phyloP scores from a whole-genome alignment of 176 grass and related monocot species.

The Alloteropsis semialata region DNA sequence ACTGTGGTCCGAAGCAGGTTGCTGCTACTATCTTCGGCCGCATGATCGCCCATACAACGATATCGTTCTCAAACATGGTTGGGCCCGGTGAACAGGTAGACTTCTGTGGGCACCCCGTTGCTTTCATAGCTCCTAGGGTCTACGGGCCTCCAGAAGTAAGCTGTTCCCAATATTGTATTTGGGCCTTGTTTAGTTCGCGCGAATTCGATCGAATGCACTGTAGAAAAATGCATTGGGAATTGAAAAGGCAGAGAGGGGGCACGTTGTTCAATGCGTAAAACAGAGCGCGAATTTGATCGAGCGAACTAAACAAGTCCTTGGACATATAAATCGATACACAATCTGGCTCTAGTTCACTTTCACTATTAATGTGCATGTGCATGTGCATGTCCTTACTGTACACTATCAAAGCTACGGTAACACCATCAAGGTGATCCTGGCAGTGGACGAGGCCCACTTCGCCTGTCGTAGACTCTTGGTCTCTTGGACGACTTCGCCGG shows the following conservation, averaged over 20 bases:
- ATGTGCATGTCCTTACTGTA: conserved; percentile 68
- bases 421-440: conserved; percentile 61
- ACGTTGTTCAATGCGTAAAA: no score
- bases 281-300: no score
- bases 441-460: conserved; percentile 62
- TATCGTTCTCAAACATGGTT: conserved; percentile 77
- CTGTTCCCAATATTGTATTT: no score
- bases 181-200: no score
- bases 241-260: no score
- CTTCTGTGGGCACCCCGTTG: conserved; percentile 63
- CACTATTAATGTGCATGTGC: no score
- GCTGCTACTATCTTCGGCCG: conserved; percentile 38
- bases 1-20: conserved; percentile 43
- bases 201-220: no score
- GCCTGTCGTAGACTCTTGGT: conserved; percentile 56
- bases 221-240: no score
- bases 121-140: conserved; percentile 73
- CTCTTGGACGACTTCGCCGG: conserved; percentile 71
- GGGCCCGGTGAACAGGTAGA: conserved; percentile 62
- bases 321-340: no score
- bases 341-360: no score
- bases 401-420: conserved; percentile 85
- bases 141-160: conserved; percentile 76
- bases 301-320: no score
- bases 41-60: conserved; percentile 56